A percentile compares a stretch with the other conserved stretches of the same genome.
Conservation (phyloP, 352 stramenopile species). For the Globisporangium megalacanthum region DNA sequence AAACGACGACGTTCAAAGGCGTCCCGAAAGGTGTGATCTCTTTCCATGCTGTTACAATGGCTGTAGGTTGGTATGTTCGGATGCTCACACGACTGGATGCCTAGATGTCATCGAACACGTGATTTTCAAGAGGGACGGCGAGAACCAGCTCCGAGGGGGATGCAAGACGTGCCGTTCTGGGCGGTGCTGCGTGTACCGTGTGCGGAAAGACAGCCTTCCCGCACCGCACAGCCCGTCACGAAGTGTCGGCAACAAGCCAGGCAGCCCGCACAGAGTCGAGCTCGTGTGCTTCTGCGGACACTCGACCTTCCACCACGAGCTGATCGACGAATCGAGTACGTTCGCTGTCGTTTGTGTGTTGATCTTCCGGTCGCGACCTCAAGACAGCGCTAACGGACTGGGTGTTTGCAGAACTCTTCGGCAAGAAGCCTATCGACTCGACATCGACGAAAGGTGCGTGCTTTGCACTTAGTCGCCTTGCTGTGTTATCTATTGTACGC, state of each 20-base stretch:
- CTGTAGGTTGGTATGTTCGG: neutral
- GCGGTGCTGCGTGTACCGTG: conserved; percentile 64
- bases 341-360: neutral
- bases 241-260: conserved; percentile 20
- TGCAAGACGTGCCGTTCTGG: conserved; percentile 70
- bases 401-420: conserved; percentile 43
- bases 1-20: conserved; percentile 68
- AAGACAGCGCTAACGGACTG: neutral
- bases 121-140: conserved; percentile 68
- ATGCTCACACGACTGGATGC: neutral
- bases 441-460: conserved; percentile 54
- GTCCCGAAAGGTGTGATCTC: conserved; percentile 42
- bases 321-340: conserved; percentile 69
- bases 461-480: neutral
- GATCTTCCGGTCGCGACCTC: neutral
- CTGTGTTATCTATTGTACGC: too few species aligned
- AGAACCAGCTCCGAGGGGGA: conserved; percentile 56
- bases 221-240: conserved; percentile 11
- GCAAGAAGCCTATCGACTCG: conserved; percentile 50
- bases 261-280: conserved; percentile 20
- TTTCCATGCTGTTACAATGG: neutral
- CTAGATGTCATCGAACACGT: conserved; percentile 72
- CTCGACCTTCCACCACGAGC: conserved; percentile 67
- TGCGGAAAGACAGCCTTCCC: conserved; percentile 21
- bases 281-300: conserved; percentile 65